Conservation (phyloP, 495 filamentous ascomycete species). For the Parachaetomium inaequale region DNA sequence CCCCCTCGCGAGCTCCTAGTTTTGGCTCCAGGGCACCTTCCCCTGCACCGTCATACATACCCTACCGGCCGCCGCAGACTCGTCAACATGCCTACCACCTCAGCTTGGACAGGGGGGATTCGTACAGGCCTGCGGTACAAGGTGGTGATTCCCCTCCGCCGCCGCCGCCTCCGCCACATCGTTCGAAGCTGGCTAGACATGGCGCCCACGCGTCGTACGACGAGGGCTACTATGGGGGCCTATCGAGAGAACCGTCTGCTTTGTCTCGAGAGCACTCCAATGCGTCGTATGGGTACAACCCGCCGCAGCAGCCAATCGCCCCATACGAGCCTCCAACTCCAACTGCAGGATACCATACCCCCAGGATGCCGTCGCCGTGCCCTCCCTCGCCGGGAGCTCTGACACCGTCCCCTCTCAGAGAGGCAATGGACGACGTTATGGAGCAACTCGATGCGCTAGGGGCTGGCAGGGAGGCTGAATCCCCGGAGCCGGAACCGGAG, state of each 20-base stretch:
- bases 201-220: slow-evolving; percentile 36
- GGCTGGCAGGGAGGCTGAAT: slow-evolving; percentile 50
- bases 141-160: slow-evolving; percentile 45
- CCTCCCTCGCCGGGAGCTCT: slow-evolving; percentile 67
- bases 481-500: slow-evolving; percentile 46
- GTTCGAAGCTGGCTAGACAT: slow-evolving; percentile 27
- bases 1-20: slow-evolving; percentile 15
- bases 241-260: slow-evolving; percentile 24
- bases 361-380: slow-evolving; percentile 49
- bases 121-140: not conserved
- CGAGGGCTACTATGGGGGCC: slow-evolving; percentile 27
- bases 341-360: slow-evolving; percentile 47
- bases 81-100: slow-evolving; percentile 22
- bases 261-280: slow-evolving; percentile 26
- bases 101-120: slow-evolving; percentile 17
- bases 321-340: slow-evolving; percentile 32
- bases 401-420: slow-evolving; percentile 85
- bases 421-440: slow-evolving; percentile 98
- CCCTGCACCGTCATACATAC: slow-evolving; percentile 42
- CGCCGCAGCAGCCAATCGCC: slow-evolving; percentile 23
- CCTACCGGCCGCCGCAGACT: slow-evolving; percentile 37
- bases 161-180: slow-evolving; percentile 54
- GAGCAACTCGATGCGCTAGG: slow-evolving; percentile 90
- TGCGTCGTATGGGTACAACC: slow-evolving; percentile 23
- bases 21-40: slow-evolving; percentile 34